Base-by-base conservation (phyloP, 257 asterid genomes). In the Avicennia marina region DNA sequence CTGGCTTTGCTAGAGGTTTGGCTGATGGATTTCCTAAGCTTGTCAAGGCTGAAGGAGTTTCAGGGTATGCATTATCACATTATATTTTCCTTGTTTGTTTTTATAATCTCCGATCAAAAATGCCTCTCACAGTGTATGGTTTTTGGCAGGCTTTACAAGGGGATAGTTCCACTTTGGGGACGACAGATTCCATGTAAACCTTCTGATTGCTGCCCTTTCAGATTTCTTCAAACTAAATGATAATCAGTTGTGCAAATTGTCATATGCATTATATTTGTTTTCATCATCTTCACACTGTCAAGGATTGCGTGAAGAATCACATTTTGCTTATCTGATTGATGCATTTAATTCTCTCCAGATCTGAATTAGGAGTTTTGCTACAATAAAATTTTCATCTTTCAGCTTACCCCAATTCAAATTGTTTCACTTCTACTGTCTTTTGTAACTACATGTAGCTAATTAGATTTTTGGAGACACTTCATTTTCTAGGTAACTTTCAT, bases 151-250 rank as follows among this genome's bases (percentile, higher is more conserved):
- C 84, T 85, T 20, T 89, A 77, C 70, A 88, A 81, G 72, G 95
- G 96, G 62, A 55, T 89, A 22, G 89, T 70, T 64, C 95, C 96
- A 22, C 94, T 89, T 10, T 89, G 96, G 95, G 96, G 96, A 45
- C 82, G 96, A 15, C 95, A 89, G 47, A 89, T 89, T 81, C 96
- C 96, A 73, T 89, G 96, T 88, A 81, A 76, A 87, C 49, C 29
- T 25, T 8, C 33, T 7, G 3, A 20, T 34, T 25, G 0, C 10
- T 11, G 4, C 8, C 8, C 34, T 36, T 12, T 5, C 41, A 36
- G 10, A 36, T 7, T 11, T 36, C 0, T 36, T 29, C 8, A 4
- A 8, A 11, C 13, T 36, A 29, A 29, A 7, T 29, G 7, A 3
- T 29, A 29, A 29, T 29, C 7, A 29, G 3, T 3, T 2, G 7